Evolutionary conservation across 257 asterid genomes (phyloP).

Genomic region (Linaria vulgaris): DNA sequence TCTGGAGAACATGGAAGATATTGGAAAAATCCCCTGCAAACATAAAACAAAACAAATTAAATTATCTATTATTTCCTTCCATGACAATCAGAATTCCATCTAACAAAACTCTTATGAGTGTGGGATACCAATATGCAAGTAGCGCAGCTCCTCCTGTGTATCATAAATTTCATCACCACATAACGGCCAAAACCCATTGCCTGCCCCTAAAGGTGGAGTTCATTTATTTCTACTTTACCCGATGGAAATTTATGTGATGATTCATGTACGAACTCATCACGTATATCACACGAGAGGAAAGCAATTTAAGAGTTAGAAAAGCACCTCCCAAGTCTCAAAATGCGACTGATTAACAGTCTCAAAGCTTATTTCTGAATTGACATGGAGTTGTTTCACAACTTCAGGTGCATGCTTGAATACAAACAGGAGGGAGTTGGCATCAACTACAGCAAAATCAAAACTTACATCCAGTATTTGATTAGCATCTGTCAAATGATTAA

Average conservation of each 20-base stretch:
- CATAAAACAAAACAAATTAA: slow-evolving; percentile 13
- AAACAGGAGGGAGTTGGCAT: slow-evolving; percentile 84
- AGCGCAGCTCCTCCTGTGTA: slow-evolving; percentile 3
- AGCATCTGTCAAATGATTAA: slow-evolving; percentile 52
- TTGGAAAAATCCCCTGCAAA: slow-evolving; percentile 84
- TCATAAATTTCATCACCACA: neutral
- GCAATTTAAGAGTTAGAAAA: slow-evolving; percentile 18
- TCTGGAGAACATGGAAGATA: slow-evolving; percentile 63
- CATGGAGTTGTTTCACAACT: slow-evolving; percentile 60
- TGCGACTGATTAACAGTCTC: slow-evolving; percentile 48
- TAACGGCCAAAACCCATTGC: neutral
- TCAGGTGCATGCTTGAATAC: slow-evolving; percentile 88
- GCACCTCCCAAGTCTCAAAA: slow-evolving; percentile 80
- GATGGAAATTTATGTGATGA: no score
- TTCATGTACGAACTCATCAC: neutral
- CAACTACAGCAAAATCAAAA: slow-evolving; percentile 82
- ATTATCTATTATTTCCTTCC: slow-evolving; percentile 4
- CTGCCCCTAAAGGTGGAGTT: neutral
- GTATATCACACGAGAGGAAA: slow-evolving; percentile 10
- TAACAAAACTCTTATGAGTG: neutral
- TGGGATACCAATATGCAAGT: neutral
- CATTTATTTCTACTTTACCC: no score
- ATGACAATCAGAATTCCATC: slow-evolving; percentile 11
- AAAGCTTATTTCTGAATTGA: slow-evolving; percentile 48
- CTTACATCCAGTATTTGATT: slow-evolving; percentile 60